Conservation (phyloP, 2,329 filamentous ascomycete genomes). For the Lecanicillium sp. region DNA sequence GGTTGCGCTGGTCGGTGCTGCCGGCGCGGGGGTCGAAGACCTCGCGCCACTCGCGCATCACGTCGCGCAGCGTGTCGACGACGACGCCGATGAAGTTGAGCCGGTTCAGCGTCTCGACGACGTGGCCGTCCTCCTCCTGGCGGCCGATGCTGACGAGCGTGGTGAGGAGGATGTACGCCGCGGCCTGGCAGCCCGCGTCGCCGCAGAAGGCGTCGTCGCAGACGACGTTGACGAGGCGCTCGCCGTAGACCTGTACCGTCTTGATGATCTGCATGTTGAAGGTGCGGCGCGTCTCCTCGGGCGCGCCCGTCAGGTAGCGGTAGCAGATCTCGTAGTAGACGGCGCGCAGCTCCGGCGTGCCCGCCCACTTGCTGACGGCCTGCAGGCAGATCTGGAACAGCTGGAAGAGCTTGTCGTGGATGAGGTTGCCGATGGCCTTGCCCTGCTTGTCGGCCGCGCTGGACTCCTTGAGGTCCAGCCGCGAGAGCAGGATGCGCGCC, state of each 20-base stretch:
- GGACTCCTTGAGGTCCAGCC: constrained; percentile 53
- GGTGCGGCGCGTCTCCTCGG: constrained; percentile 43
- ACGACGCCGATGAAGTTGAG: constrained; percentile 89
- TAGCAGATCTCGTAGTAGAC: constrained; percentile 90
- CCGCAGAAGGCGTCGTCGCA: constrained; percentile 92
- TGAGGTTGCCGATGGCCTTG: constrained; percentile 57
- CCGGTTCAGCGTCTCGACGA: constrained; percentile 73
- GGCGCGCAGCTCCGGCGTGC: constrained; percentile 66
- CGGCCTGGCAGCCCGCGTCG: constrained; percentile 73
- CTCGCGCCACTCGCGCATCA: constrained; percentile 66
- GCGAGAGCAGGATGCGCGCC: constrained; percentile 65
- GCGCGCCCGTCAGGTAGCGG: constrained; percentile 70
- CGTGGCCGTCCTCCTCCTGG: constrained; percentile 62
- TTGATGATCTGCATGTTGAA: constrained; percentile 61
- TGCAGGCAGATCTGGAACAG: constrained; percentile 82
- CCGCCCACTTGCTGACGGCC: constrained; percentile 68
- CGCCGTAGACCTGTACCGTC: constrained; percentile 61
- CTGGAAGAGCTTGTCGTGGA: constrained; percentile 85
- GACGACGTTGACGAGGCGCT: constrained; percentile 74
- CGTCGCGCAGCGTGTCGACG: constrained; percentile 75
- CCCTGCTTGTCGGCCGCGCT: constrained; percentile 36
- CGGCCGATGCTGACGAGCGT: constrained; percentile 69
- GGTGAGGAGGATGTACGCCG: constrained; percentile 78
- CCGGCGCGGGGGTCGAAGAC: constrained; percentile 37
- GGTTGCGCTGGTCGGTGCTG: constrained; percentile 41